Percentiles rank a stretch among this genome's conserved stretches.
phyloP scores from a whole-genome alignment of 75 land plant genomes.

The Cryptomeria japonica region DNA sequence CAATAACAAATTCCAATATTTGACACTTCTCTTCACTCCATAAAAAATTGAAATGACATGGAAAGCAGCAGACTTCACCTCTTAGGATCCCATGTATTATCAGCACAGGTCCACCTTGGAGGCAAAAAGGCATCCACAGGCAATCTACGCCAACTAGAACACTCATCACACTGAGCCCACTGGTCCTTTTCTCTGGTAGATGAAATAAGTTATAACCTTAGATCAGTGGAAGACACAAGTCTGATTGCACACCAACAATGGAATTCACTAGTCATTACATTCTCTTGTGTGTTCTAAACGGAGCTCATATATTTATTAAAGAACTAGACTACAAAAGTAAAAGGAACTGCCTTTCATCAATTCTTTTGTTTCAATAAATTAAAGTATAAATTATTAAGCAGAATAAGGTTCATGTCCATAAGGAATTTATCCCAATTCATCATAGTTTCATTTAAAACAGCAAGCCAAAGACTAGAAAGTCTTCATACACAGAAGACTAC shows the following conservation, averaged over 20 bases:
- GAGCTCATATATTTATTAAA: background rate
- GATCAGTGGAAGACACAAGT: constrained; percentile 6
- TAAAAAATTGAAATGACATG: background rate
- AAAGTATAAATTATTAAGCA: too few relatives aligned
- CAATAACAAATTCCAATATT: constrained; percentile 1
- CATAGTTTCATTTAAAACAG: background rate
- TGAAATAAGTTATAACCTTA: background rate
- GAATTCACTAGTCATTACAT: background rate
- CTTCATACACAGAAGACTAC: background rate
- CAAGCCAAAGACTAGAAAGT: background rate
- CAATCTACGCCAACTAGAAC: constrained; percentile 44
- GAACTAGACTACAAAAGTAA: background rate
- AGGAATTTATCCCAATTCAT: background rate
- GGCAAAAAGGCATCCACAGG: constrained; percentile 43
- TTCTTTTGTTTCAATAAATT: too few relatives aligned
- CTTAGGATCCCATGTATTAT: constrained; percentile 45
- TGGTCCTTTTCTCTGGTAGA: constrained; percentile 32
- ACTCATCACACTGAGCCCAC: constrained; percentile 65
- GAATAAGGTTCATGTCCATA: background rate
- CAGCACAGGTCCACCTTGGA: constrained; percentile 44
- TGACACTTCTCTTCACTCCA: background rate
- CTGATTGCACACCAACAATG: background rate
- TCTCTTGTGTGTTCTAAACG: background rate
- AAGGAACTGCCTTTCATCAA: background rate
- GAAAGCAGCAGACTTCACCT: constrained; percentile 26